phyloP scores from a whole-genome alignment of 345 rosid species.

The Camelina laxa region DNA sequence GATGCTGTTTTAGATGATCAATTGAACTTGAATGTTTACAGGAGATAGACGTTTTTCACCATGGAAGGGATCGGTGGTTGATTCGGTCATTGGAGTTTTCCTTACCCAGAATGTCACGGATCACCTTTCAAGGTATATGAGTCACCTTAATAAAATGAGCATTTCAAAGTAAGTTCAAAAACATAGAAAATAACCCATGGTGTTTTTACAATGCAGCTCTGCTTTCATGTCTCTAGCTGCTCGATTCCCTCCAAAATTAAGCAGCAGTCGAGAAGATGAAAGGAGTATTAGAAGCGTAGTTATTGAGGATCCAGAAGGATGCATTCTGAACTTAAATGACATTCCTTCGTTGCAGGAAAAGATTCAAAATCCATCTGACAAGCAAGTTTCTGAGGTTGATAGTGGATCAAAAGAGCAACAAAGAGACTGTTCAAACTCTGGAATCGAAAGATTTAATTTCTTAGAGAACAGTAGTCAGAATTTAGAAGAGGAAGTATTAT shows the following conservation, averaged over 20 bases:
- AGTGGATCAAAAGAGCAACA: conserved; percentile 49
- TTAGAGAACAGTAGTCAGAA: conserved; percentile 51
- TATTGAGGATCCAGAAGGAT: conserved; percentile 67
- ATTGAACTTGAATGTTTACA: conserved; percentile 44
- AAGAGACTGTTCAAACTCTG: conserved; percentile 46
- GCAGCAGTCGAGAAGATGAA: conserved; percentile 37
- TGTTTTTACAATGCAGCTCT: conserved; percentile 66
- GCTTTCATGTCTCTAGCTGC: conserved; percentile 94
- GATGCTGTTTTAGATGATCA: conserved; percentile 14
- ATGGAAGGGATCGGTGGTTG: conserved; percentile 99
- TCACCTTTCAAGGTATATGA: conserved; percentile 87
- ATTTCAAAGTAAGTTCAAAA: conserved; percentile 22
- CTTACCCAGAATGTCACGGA: conserved; percentile 96
- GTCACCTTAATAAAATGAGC: conserved; percentile 16
- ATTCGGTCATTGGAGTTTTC: conserved; percentile 95
- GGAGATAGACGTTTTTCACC: conserved; percentile 96
- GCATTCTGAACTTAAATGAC: conserved; percentile 46
- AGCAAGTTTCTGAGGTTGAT: conserved; percentile 49
- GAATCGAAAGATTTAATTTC: conserved; percentile 51
- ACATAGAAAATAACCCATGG: conserved; percentile 22
- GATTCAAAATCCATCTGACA: conserved; percentile 40
- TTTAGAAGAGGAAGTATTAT: conserved; percentile 69
- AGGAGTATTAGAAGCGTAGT: conserved; percentile 41
- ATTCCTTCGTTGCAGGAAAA: conserved; percentile 53
- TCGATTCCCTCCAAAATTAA: conserved; percentile 67